phyloP scores from a whole-genome alignment of 441 rosid species.

The Biscutella auriculata region DNA sequence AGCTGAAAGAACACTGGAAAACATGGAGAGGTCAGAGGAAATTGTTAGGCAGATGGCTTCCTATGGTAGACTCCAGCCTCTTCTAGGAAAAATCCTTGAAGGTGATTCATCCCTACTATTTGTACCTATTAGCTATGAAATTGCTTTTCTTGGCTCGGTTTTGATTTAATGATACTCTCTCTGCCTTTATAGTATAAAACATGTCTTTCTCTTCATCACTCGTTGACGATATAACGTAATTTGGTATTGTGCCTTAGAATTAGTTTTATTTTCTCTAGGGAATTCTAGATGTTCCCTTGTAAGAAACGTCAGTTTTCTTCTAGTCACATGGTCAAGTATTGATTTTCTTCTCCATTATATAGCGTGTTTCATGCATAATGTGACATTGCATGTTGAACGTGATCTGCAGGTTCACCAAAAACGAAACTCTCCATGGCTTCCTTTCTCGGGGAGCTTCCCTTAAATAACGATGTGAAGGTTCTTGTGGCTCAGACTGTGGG shows the following conservation, averaged over 20 bases:
- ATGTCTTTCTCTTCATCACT: not conserved
- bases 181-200: not conserved
- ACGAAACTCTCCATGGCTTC: slow-evolving; percentile 82
- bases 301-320: not conserved
- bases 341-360: not conserved
- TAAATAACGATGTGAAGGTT: slow-evolving; percentile 71
- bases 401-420: slow-evolving; percentile 65
- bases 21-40: slow-evolving; percentile 68
- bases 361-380: not conserved
- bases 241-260: not conserved
- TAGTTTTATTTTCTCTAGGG: not conserved
- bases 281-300: not conserved
- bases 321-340: not conserved
- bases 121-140: not conserved
- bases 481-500: slow-evolving; percentile 78
- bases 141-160: not conserved
- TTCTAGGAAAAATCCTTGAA: slow-evolving; percentile 70
- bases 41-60: slow-evolving; percentile 93
- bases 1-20: slow-evolving; percentile 77
- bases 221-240: not conserved
- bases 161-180: not conserved
- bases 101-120: slow-evolving; percentile 34
- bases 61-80: slow-evolving; percentile 82
- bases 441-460: slow-evolving; percentile 73
- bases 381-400: slow-evolving; percentile 10